A percentile compares a stretch with the other conserved stretches of the same genome.
Conservation (phyloP, 2,329 filamentous ascomycete genomes). For the Alternaria sp. region DNA sequence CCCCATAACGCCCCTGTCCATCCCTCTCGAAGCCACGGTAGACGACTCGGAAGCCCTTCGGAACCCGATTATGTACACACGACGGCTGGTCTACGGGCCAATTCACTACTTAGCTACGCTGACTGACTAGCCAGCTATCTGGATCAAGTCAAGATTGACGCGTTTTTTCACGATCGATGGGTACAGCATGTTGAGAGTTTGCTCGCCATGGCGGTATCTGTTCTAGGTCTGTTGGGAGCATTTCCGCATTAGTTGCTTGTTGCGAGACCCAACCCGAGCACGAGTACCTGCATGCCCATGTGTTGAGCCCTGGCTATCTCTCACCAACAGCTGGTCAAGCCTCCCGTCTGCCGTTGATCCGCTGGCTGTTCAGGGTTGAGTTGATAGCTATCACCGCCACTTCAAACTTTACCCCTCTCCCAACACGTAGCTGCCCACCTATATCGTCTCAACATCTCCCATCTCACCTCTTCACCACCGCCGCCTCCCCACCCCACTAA, state of each 20-base stretch:
- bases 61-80: constrained; percentile 12
- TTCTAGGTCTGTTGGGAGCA: constrained; percentile 23
- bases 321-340: constrained; percentile 21
- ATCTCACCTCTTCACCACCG: background rate
- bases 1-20: constrained; percentile 26
- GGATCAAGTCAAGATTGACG: background rate
- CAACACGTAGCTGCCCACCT: background rate
- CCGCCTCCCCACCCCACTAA: constrained; percentile 4
- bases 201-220: constrained; percentile 6
- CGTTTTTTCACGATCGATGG: background rate
- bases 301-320: constrained; percentile 29
- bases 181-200: background rate
- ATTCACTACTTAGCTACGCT: background rate
- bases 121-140: background rate
- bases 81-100: background rate
- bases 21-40: constrained; percentile 17
- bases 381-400: background rate
- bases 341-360: constrained; percentile 19
- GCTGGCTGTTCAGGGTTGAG: background rate
- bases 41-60: constrained; percentile 23
- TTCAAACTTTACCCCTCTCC: background rate
- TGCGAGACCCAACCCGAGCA: constrained; percentile 22
- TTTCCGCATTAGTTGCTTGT: constrained; percentile 30
- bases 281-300: constrained; percentile 13
- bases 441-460: background rate